phyloP scores from a whole-genome alignment of 352 stramenopile species.

The Pythium vanterpoolii region DNA sequence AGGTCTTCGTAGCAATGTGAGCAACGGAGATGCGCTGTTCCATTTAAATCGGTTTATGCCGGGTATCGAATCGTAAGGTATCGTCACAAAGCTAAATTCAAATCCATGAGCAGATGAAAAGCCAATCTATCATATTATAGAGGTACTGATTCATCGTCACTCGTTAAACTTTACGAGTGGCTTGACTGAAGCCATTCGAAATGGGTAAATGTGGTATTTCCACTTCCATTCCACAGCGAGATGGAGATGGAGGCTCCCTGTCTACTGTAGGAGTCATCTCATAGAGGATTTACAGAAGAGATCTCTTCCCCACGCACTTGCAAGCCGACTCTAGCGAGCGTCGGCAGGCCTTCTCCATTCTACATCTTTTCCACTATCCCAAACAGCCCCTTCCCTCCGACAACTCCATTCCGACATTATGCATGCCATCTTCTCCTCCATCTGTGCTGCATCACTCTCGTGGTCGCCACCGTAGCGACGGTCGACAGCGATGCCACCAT shows the following conservation, averaged over 20 bases:
- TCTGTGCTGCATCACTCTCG: neutral
- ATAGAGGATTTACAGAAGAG: neutral
- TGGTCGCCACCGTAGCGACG: neutral
- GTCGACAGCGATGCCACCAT: neutral
- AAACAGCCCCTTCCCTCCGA: too few relatives aligned
- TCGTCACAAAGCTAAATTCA: too few relatives aligned
- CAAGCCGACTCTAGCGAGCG: too few relatives aligned
- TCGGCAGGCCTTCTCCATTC: too few relatives aligned
- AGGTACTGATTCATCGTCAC: too few relatives aligned
- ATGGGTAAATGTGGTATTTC: neutral
- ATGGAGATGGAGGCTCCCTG: neutral
- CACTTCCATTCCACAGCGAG: neutral
- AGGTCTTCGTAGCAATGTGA: too few relatives aligned
- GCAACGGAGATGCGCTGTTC: too few relatives aligned
- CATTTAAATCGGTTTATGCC: neutral
- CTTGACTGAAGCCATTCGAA: constrained; percentile 1
- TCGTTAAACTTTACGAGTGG: too few relatives aligned
- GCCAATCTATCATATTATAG: too few relatives aligned
- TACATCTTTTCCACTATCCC: too few relatives aligned
- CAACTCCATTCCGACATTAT: neutral
- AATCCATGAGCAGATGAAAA: too few relatives aligned
- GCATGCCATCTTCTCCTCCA: neutral
- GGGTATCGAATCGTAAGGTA: neutral
- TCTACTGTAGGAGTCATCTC: neutral
- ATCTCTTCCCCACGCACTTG: too few relatives aligned